Evolutionary conservation across 441 rosid genomes (phyloP).

Genomic region (Arabidopsis lyrata): DNA sequence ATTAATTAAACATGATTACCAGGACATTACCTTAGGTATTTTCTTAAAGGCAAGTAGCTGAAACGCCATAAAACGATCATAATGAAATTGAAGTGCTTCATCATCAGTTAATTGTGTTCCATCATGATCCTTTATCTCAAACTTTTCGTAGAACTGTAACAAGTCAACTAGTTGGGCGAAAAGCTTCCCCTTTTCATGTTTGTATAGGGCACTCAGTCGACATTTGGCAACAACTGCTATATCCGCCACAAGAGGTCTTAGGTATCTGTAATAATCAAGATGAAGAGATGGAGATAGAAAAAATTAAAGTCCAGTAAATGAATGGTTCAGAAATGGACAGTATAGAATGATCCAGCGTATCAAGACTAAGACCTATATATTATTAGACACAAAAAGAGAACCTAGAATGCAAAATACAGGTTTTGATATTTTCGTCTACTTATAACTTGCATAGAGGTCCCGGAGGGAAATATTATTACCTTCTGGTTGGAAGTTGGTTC

Average conservation of each 20-base stretch:
- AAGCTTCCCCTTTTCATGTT: slow-evolving; percentile 88
- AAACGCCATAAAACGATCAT: slow-evolving; percentile 85
- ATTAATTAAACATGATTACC: slow-evolving; percentile 23
- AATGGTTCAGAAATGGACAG: slow-evolving; percentile 19
- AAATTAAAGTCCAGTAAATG: slow-evolving; percentile 5
- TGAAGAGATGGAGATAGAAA: slow-evolving; percentile 7
- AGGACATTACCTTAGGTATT: slow-evolving; percentile 82
- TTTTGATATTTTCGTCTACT: slow-evolving; percentile 19
- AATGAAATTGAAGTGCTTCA: slow-evolving; percentile 92
- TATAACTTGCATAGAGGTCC: slow-evolving; percentile 20
- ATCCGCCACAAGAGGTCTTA: slow-evolving; percentile 98
- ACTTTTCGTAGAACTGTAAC: slow-evolving; percentile 87
- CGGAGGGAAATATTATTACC: slow-evolving; percentile 51
- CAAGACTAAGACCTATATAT: neutral
- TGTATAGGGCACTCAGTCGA: slow-evolving; percentile 86
- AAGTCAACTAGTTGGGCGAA: slow-evolving; percentile 94
- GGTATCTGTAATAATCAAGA: slow-evolving; percentile 63
- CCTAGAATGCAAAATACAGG: neutral
- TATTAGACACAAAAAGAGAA: slow-evolving; percentile 3
- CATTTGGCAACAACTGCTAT: slow-evolving; percentile 96
- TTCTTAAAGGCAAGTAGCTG: slow-evolving; percentile 93
- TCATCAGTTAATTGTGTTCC: slow-evolving; percentile 97
- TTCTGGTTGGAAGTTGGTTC: slow-evolving; percentile 98
- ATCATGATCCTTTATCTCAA: slow-evolving; percentile 96
- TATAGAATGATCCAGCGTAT: neutral